Base-by-base conservation (phyloP, 2,329 filamentous ascomycete genomes). In the Nakataea oryzae region DNA sequence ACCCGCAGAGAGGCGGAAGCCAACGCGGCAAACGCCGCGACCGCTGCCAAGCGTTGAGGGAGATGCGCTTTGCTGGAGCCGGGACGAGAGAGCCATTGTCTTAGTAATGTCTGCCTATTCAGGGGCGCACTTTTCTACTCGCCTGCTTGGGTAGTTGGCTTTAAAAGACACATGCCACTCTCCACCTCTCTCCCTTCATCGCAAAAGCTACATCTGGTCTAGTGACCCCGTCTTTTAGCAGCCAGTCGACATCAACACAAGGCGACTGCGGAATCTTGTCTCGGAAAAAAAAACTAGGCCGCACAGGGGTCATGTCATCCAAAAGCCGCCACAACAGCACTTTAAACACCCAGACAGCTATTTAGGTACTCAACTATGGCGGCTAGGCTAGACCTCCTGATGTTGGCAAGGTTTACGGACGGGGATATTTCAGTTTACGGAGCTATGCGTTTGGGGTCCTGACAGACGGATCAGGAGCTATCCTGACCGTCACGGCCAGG, bases 1-100 rank as follows among this genome's bases (percentile, higher is more conserved):
- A 96, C 91, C 64, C 85, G 91, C 74, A 87, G 91, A 86, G 83
- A 86, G 75, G 83, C 83, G 24, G 81, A 54, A 81, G 81, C 41
- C 6, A 50, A 50, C 41, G 41, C 41, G 41, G 11, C 21, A 61
- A 82, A 84, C 67, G 79, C 81, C 60, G 79, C 78, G 24, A 85
- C 85, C 74, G 80, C 79, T 70, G 41, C 58, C 17, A 60, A 60
- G 58, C 58, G 58, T 13, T 60, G 47, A 75, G 66, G 27, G 34
- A 17, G n/a, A 28, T 21, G n/a, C 29, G 12, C 24, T 32, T 54
- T 27, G 60, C 30, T 58, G 57, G 57, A 58, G 6, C 11, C 3
- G 24, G 14, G 3, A 24, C 9, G 57, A 41, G 3, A 47, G 34
- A 17, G 34, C 14, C 11, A 17, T 14, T 47, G 34, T 21, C 14